These are phyloP conservation scores for Dichotomocladium elegans DNA, from an alignment of 371 early-diverging fungal genomes.

Conservation along the genomic window DNA sequence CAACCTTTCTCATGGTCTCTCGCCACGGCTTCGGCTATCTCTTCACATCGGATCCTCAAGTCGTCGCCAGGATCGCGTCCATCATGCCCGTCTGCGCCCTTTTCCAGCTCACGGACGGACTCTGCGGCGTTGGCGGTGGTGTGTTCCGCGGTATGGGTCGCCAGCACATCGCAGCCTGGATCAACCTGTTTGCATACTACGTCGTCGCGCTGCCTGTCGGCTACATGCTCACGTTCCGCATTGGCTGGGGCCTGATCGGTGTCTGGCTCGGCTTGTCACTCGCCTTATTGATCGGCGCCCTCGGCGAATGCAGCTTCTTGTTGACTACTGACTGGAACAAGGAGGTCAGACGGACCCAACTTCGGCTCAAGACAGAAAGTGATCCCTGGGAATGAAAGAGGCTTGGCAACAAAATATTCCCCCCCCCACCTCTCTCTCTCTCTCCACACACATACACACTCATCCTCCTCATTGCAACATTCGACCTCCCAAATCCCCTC, in stretches of 20 bases:
- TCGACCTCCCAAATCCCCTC: not conserved
- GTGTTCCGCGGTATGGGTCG: conserved; percentile 71
- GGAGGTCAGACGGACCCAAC: conserved; percentile 38
- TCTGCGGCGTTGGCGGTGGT: conserved; percentile 67
- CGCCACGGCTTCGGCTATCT: conserved; percentile 54
- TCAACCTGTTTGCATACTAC: conserved; percentile 68
- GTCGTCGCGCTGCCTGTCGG: conserved; percentile 70
- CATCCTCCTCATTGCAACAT: not conserved
- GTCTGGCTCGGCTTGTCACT: conserved; percentile 66
- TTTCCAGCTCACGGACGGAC: conserved; percentile 71
- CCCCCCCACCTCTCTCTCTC: not conserved
- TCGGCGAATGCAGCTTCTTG: conserved; percentile 36
- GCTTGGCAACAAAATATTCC: not conserved
- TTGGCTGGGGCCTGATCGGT: conserved; percentile 55
- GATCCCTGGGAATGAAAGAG: not conserved
- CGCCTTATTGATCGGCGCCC: conserved; percentile 48
- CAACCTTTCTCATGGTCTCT: conserved; percentile 30
- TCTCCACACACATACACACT: not conserved
- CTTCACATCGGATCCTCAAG: conserved; percentile 66
- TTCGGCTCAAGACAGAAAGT: conserved; percentile 21
- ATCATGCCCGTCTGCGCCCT: conserved; percentile 76
- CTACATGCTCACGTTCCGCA: conserved; percentile 54
- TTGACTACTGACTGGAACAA: conserved; percentile 41
- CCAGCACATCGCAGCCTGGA: conserved; percentile 67
- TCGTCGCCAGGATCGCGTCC: conserved; percentile 61